Evolutionary conservation across 2,329 filamentous ascomycete species (phyloP).

Genomic region (Pseudocercospora pini-densiflorae): DNA sequence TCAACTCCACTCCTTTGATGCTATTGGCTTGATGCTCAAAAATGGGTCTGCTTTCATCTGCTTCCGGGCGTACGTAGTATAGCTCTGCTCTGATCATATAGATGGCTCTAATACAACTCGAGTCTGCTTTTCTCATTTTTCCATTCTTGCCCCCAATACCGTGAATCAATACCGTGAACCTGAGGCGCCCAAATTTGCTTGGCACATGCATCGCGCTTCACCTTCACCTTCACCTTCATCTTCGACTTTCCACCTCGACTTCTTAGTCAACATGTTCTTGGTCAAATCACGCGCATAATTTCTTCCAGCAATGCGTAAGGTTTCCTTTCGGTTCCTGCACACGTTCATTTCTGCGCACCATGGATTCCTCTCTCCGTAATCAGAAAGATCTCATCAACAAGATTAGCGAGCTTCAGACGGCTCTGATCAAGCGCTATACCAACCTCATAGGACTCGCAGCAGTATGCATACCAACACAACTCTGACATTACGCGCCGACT

Average conservation of each 20-base stretch:
- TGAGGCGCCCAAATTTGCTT: background rate
- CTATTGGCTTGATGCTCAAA: conserved; percentile 9
- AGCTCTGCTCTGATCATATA: conserved; percentile 10
- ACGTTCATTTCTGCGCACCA: conserved; percentile 22
- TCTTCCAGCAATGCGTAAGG: background rate
- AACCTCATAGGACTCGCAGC: conserved; percentile 60
- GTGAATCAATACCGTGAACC: background rate
- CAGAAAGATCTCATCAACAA: conserved; percentile 47
- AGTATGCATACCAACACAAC: conserved; percentile 38
- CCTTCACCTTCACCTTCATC: background rate
- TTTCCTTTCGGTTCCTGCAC: background rate
- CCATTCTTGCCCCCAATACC: background rate
- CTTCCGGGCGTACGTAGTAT: conserved; percentile 8
- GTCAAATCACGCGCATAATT: background rate
- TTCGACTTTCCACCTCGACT: background rate
- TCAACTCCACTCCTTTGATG: conserved; percentile 17
- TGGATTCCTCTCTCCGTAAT: conserved; percentile 49
- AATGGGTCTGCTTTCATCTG: conserved; percentile 13
- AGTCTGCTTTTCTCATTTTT: background rate
- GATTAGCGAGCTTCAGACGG: conserved; percentile 46
- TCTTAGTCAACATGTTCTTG: background rate
- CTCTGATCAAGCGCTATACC: conserved; percentile 58
- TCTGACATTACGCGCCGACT: background rate
- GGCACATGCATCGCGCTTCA: background rate
- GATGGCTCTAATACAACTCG: background rate